Base-by-base conservation (phyloP, 306 rosid genomes). In the Vigna trinervia region DNA sequence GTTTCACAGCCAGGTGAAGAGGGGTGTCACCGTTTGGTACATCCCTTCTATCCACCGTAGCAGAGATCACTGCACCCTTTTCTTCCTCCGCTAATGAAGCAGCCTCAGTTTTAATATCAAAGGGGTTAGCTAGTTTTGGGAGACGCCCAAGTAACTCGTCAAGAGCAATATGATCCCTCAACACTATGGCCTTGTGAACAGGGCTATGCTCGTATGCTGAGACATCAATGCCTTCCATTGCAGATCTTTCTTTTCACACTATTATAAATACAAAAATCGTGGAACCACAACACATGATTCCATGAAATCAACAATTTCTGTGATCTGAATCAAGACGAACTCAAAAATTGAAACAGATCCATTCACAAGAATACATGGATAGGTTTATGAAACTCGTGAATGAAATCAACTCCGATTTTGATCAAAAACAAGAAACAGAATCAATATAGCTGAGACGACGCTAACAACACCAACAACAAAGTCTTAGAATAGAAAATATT, bases 11-110 rank as follows among this genome's bases (percentile, higher is more conserved):
- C 86, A 94, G 75, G 83, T 94, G 98, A 63, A 92, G 93, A 60
- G 98, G 92, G 30, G 95, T 90, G 75, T 92, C 97, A 5, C 96
- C 90, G 60, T 94, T 88, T 0, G 86, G 90, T 32, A 94, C 98
- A 71, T 92, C 97, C 20, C 98, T 87, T 26, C 88, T 84, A 76
- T 94, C 92, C 72, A 89, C 73, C 50, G 86, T 81, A 0, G 89
- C 86, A 14, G 97, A 74, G 7, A 94, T 87, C 12, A 78, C 59
- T 57, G 81, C 86, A n/a, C 89, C 98, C 81, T 92, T 94, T 68
- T 83, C 90, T 59, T 94, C 98, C 81, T 94, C 98, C 8, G 89
- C 92, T 71, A 86, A 56, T 26, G 98, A 90, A 2, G 84, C 86
- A 8, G 83, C 80, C 84, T 94, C 98, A 0, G 87, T 92, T 5